Base-by-base conservation (phyloP, 208 protist genomes). In the Trypanosomatidae sp. region DNA sequence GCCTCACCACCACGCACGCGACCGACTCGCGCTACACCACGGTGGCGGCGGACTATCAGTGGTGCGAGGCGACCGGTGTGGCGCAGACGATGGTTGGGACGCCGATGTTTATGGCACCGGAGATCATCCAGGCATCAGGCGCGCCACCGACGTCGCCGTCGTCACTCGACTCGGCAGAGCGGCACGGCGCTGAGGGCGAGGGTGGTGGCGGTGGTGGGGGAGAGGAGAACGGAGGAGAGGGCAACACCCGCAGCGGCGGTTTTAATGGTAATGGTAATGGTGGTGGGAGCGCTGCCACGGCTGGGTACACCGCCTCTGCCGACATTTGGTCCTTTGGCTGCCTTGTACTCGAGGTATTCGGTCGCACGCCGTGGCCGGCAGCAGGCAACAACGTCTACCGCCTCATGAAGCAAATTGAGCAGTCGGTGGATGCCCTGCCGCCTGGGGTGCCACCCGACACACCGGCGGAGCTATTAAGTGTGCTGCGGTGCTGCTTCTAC, bases 311-410 rank as follows among this genome's bases (percentile, higher is more conserved):
- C 36, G 80, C 74, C 39, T 77, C 86, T 4, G 91, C 90, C 12
- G 92, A 97, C 62, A 86, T 97, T 43, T 97, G 92, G 92, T 89
- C 90, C 65, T 83, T 93, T 17, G 92, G 92, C 22, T 97, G 92
- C 62, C 82, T 95, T 1, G 64, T 92, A n/a, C 77, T 97, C 1
- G 88, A 97, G 73, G 76, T 97, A 15, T 80, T 97, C 8, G 91
- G 91, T 0, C 88, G 91, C 50, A 73, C 83, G 13, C 88, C 91
- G 60, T 95, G 91, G 91, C 74, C 76, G 39, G 28, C 74, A 15
- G 68, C 66, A 1, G 60, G 78, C n/a, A 79, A 69, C 56, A 83
- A 85, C 74, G 50, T 79, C 69, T 67, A 92, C 85, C 86, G 86
- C 67, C 80, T 95, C 39, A 85, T 95, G 73, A 90, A 86, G 43